Evolutionary conservation across 345 rosid species (phyloP), one percentile per base, ranked within the genome.

Genomic region (Citrus reticulata): DNA sequence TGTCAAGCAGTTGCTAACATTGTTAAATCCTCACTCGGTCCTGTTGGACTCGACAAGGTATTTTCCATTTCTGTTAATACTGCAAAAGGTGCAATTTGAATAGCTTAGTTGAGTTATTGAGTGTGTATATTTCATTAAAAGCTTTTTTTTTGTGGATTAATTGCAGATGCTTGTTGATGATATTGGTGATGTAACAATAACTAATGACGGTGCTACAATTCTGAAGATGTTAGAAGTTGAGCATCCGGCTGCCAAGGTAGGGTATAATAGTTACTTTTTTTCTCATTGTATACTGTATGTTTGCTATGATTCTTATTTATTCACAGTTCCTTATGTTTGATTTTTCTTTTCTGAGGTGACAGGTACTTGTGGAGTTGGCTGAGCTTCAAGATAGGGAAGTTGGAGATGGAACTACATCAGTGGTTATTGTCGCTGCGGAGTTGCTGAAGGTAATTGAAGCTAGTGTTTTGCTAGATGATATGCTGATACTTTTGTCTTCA

Each of bases 351-450:
- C 73, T 77, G 75, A 42, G 62, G 19, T 79, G 19, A 49, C 85
- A 94, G 98, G 97, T 97, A 34, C 97, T 97, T 22, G 99, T 93
- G 22, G 99, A 97, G 89, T 89, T 97, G 95, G 98, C 99, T 57
- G 98, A 97, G 86, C 98, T 93, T 84, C 98, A 94, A 81, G 99
- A 94, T 77, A 87, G 91, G 79, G 99, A 97, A 90, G 98, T 94
- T 54, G 98, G 99, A 57, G 99, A 97, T 86, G 98, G 98, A 72
- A 96, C 99, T 55, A 93, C 99, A 57, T 93, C 99, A 20, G 98
- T 96, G 61, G 98, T 96, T 72, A 94, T 96, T 80, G 90, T 94
- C 30, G 99, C 99, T 78, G 98, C 99, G 20, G 98, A 96, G 88
- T 82, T 92, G 84, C 92, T 92, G n/a, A 89, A 92, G 92, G 97